Base-by-base conservation (phyloP, 257 asterid genomes). In the Primulina tabacum region DNA sequence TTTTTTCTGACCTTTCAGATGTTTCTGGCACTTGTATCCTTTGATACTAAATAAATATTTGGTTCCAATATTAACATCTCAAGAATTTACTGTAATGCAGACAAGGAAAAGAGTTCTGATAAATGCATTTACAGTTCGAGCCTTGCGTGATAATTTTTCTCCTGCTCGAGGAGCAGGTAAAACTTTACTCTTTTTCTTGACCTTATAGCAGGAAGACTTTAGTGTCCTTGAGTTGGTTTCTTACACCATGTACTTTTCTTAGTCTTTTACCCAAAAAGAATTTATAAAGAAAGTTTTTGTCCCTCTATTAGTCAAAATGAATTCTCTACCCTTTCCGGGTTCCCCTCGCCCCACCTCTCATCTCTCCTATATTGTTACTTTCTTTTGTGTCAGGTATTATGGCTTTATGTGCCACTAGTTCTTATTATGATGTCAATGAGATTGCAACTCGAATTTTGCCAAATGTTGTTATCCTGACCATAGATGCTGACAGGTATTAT, bases 161-260 rank as follows among this genome's bases (percentile, higher is more conserved):
- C 99, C 97, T 71, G 97, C 99, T 73, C 82, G 99, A 81, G 99
- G 96, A 81, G 97, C 99, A 82, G 99, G 99, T 94, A 72, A 65
- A 76, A 55, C 67, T 18, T 71, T 53, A 68, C 62, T 33, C 18
- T 4, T 65, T 69, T 69, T 69, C 59, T 70, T 37, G 56, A 35
- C 30, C 73, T 76, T 37, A 17, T 65, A 38, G 38, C 52, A 11
- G 60, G 70, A 38, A 64, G 20, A 29, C 21, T 57, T 52, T 38
- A 28, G 21, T 63, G 75, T 69, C 72, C 37, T 72, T 73, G 47
- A 64, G 76, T 76, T 71, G 58, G 65, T 71, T 56, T 29, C 50
- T 58, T 47, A 74, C 62, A 65, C 60, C 29, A 56, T 8, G 43
- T 67, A 64, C 55, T 21, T 29, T 70, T 47, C 40, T 66, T 40